Conservation (phyloP, 495 filamentous ascomycete species). For the Cryomyces minteri region DNA sequence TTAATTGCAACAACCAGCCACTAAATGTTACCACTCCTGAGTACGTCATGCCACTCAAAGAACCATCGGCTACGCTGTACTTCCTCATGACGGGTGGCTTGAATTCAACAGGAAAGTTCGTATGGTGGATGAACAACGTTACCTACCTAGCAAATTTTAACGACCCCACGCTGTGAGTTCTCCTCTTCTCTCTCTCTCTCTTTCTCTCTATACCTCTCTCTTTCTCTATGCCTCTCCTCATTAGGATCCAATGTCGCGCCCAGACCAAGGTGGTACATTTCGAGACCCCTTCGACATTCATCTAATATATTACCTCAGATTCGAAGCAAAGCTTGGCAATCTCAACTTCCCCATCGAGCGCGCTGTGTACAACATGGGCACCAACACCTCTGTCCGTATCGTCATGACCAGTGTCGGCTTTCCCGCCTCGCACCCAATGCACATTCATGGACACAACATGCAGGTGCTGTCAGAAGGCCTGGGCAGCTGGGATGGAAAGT, state of each 20-base stretch:
- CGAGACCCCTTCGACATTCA: too few relatives aligned
- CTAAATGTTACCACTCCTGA: conserved; percentile 13
- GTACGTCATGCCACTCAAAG: conserved; percentile 7
- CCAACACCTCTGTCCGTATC: conserved; percentile 12
- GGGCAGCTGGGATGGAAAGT: conserved; percentile 7
- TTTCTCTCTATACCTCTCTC: too few relatives aligned
- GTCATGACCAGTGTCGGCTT: conserved; percentile 14
- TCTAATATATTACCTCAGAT: too few relatives aligned
- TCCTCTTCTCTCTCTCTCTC: too few relatives aligned
- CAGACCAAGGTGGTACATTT: too few relatives aligned
- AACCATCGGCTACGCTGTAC: conserved; percentile 14
- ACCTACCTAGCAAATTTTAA: conserved; percentile 43
- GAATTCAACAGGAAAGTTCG: too few relatives aligned
- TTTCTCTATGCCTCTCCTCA: too few relatives aligned
- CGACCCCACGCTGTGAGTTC: too few relatives aligned
- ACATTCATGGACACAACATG: conserved; percentile 8
- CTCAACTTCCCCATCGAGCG: conserved; percentile 6
- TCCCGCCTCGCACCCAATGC: conserved; percentile 10
- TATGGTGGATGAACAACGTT: conserved; percentile 35
- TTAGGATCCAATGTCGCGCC: too few relatives aligned
- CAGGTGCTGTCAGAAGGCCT: conserved; percentile 4
- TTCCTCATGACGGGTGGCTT: too few relatives aligned
- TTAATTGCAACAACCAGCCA: conserved; percentile 17
- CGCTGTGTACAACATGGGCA: conserved; percentile 18
- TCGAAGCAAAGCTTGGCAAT: conserved; percentile 17